Conservation (phyloP, 805 yeast genomes). For the Pichia gijzeniarum region DNA sequence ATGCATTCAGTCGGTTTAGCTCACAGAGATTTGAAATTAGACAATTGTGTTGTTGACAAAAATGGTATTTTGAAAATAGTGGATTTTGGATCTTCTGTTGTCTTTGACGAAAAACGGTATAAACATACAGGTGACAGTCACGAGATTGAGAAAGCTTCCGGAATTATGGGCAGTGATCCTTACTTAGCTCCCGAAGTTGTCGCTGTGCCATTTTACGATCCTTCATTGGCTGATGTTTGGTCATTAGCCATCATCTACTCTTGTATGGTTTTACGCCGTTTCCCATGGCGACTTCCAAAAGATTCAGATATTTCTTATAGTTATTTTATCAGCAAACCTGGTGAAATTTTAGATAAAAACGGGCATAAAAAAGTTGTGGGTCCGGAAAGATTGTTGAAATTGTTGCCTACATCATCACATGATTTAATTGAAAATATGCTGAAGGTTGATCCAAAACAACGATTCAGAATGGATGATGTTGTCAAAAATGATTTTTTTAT, state of each 20-base stretch:
- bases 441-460: slow-evolving; percentile 46
- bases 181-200: slow-evolving; percentile 92
- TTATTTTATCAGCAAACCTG: slow-evolving; percentile 41
- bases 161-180: slow-evolving; percentile 94
- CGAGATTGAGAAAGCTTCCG: slow-evolving; percentile 56
- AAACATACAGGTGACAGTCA: slow-evolving; percentile 1
- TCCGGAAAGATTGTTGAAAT: slow-evolving; percentile 62
- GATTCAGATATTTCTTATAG: slow-evolving; percentile 66
- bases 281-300: slow-evolving; percentile 96
- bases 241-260: slow-evolving; percentile 87
- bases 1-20: slow-evolving; percentile 81
- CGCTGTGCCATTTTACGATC: slow-evolving; percentile 54
- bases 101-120: slow-evolving; percentile 40
- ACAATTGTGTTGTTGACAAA: slow-evolving; percentile 79
- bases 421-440: slow-evolving; percentile 61
- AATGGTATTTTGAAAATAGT: slow-evolving; percentile 78
- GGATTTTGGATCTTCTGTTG: slow-evolving; percentile 91
- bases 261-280: slow-evolving; percentile 79
- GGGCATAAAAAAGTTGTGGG: slow-evolving; percentile 37
- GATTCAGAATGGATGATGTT: slow-evolving; percentile 56
- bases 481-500: slow-evolving; percentile 51
- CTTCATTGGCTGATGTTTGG: slow-evolving; percentile 89
- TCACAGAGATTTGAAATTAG: slow-evolving; percentile 87
- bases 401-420: slow-evolving; percentile 65
- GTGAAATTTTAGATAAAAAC: slow-evolving; percentile 22